Evolutionary conservation across 2,329 filamentous ascomycete genomes (phyloP).

Genomic region (Graphilbum fragrans): DNA sequence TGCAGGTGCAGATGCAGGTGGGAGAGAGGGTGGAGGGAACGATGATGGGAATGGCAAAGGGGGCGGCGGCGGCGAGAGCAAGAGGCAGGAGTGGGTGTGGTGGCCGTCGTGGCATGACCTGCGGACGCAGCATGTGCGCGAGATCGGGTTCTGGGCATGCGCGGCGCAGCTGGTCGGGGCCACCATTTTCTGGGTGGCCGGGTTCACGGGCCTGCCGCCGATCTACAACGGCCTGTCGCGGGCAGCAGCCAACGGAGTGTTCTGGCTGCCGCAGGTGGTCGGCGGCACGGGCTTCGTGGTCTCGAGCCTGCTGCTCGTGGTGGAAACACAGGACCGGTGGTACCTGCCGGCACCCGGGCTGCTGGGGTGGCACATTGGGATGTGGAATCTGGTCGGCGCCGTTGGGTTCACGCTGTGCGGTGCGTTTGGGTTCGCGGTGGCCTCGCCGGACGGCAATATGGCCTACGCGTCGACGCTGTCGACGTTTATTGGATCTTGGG

Average conservation of each 20-base stretch:
- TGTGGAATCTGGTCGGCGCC: constrained; percentile 53
- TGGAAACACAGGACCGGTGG: constrained; percentile 55
- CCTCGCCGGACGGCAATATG: constrained; percentile 21
- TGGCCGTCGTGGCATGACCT: constrained; percentile 45
- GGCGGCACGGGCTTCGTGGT: constrained; percentile 51
- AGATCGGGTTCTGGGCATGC: constrained; percentile 51
- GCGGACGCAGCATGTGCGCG: constrained; percentile 44
- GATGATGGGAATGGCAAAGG: not conserved
- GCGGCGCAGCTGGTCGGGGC: constrained; percentile 43
- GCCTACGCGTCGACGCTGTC: constrained; percentile 35
- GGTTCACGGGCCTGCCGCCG: constrained; percentile 45
- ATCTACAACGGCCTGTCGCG: constrained; percentile 37
- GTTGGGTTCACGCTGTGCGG: constrained; percentile 51
- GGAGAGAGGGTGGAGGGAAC: not conserved
- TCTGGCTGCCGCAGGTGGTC: constrained; percentile 50
- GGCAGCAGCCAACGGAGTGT: constrained; percentile 38
- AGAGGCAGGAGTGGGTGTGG: too few relatives aligned
- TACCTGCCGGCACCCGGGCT: constrained; percentile 41
- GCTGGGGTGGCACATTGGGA: constrained; percentile 55
- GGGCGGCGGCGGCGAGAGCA: constrained; percentile 1
- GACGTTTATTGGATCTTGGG: constrained; percentile 36
- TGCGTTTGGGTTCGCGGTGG: constrained; percentile 36
- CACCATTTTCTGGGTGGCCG: constrained; percentile 52
- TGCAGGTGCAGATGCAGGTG: too few relatives aligned
- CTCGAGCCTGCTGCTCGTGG: constrained; percentile 46